Percentiles rank a stretch among this genome's conserved stretches.
Conservation (phyloP, 2,329 filamentous ascomycete species). For the Alternaria triticina region DNA sequence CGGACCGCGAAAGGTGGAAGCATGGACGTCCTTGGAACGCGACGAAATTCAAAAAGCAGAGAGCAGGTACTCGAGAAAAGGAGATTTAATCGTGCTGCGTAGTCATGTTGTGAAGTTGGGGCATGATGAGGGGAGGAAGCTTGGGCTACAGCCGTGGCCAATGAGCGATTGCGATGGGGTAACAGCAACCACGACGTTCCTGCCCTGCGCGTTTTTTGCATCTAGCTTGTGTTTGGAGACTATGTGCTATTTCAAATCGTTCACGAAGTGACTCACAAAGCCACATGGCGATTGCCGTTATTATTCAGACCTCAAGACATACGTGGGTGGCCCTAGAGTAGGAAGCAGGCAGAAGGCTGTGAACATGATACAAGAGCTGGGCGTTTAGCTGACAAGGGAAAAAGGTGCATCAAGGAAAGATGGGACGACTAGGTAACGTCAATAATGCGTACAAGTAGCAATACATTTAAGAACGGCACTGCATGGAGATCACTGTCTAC, state of each 20-base stretch:
- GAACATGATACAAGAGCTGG: neutral
- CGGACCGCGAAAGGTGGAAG: neutral
- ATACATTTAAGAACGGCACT: too few species aligned
- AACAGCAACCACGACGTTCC: constrained; percentile 15
- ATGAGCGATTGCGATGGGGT: constrained; percentile 20
- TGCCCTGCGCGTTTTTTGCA: neutral
- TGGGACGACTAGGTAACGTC: too few species aligned
- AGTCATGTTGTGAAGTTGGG: constrained; percentile 10
- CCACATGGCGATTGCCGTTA: fast-evolving
- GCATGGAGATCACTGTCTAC: too few species aligned
- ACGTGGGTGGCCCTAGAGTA: too few species aligned
- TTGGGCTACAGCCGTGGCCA: constrained; percentile 11
- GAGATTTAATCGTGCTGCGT: neutral
- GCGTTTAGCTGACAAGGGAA: neutral
- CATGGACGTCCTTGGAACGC: neutral
- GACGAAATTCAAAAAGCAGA: neutral
- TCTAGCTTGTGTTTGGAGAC: neutral
- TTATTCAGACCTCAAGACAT: neutral
- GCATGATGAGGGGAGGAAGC: constrained; percentile 17
- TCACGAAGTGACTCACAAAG: neutral
- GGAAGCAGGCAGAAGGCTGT: neutral
- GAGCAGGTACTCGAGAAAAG: neutral
- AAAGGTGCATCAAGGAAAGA: neutral
- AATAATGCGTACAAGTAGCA: too few species aligned
- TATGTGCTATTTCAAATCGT: too few species aligned